Base-by-base conservation (phyloP, 2,329 filamentous ascomycete species). In the Diplodia mutila region DNA sequence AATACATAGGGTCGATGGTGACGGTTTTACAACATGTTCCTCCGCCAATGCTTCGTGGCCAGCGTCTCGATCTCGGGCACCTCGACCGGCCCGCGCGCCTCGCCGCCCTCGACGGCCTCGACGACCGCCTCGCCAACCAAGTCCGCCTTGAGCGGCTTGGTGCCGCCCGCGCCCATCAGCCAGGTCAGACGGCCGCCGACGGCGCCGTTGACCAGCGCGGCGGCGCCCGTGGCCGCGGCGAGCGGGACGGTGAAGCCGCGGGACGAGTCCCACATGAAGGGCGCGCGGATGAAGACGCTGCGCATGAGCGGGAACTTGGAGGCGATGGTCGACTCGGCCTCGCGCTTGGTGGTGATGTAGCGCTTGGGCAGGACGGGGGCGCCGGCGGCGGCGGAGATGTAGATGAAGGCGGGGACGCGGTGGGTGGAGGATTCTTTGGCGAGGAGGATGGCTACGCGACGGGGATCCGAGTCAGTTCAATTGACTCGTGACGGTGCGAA, bases 301-400 rank as follows among this genome's bases (percentile, higher is more conserved):
- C 95, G 87, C 86, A 96, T 88, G 29, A 83, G 78, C 0, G 91
- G 91, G 73, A 97, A 93, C 70, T 87, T 86, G 66, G 84, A 86
- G 37, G 89, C 82, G 73, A 97, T 92, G 29, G 88, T 85, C 67
- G 84, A 86, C 81, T 99, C 95, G 8, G 95, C 95, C 77, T 97
- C 92, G 70, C 95, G 85, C 82, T 99, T 99, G 16, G 94, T 97
- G 46, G 85, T 87, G 73, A 99, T 92, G 80, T 99, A 99, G 73
- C 95, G 86, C 9, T 84, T 80, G 0, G 95, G 95, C 69, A 99
- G 84, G 39, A 97, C 85, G 0, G 94, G 94, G 0, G 93, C 92
- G 3, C 93, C 94, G 1, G 86, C 92, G 0, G 93, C 91, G 2
- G 95, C 95, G 42, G 93, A 97, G 69, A 99, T 90, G 83, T 93